Evolutionary conservation across 495 filamentous ascomycete species (phyloP), one percentile per base, ranked within the genome.

Genomic region (Penicillium verhagenii): DNA sequence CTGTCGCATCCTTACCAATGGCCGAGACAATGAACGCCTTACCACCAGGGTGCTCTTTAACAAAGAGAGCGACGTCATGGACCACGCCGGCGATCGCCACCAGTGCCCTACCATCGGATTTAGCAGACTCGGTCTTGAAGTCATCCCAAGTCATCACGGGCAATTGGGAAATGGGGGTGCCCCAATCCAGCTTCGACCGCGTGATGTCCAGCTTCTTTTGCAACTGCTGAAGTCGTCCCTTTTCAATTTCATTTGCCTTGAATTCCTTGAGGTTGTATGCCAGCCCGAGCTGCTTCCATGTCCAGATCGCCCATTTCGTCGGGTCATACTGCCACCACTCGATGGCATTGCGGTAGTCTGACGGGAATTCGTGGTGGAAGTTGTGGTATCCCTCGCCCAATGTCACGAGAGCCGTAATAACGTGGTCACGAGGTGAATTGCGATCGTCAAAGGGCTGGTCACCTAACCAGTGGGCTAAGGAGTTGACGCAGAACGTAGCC

Each of bases 201-300:
- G 91, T 89, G 72, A 91, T 89, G 72, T 96, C 91, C 53, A 96
- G 82, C 78, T 95, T 96, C 87, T 96, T 96, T 79, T 96, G 92
- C 40, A 86, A 71, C 72, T 96, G 92, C 73, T 96, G 91, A 28
- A 96, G 77, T 61, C 92, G 88, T 5, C 60, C 92, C 80, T 96
- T 96, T 76, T 96, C 90, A 57, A 96, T 96, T 71, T 96, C 92
- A 72, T 96, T 96, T 63, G 83, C 76, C 64, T 87, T 87, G 82
- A 96, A 96, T 64, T 92, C 84, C 80, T 96, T 96, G 20, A 96
- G 82, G 68, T 95, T 87, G 69, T 85, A 89, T 54, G 92, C 92
- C 50, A 96, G 82, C 28, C 92, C 91, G 39, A 96, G 75, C 70
- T 91, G 83, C 82, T 94, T 95, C 86, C 85, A 91, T 57, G 78